Base-by-base conservation (phyloP, 139 green algal species). In the Micractinium sp. region DNA sequence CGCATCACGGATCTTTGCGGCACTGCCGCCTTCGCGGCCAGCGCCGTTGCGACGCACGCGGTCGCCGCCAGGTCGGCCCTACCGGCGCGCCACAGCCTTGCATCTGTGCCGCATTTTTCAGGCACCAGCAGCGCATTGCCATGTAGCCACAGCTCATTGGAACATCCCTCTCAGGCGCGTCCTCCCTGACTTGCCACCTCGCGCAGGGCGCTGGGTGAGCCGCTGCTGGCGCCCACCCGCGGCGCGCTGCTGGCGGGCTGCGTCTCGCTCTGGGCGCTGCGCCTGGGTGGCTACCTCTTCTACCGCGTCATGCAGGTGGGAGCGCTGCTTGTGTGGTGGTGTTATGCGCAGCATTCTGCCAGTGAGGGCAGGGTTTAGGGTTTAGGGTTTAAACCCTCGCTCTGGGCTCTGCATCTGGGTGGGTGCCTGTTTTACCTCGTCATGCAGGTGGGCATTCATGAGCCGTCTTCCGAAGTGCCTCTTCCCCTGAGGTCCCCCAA, bases 221-320 rank as follows among this genome's bases (percentile, higher is more conserved):
- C 53, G 2, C 61, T 89, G 3, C 66, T 92, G 22, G 47, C 76
- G 38, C 86, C 85, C 31, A 82, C n/a, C 53, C 85, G 85, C 3
- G 88, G 86, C 89, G 60, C 91, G 2, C 71, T 94, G 75, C 80
- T 94, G 67, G 86, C 90, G 0, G 86, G 77, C 60, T 85, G 79
- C 60, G 91, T 94, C 25, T 88, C 87, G 12, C 78, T 92, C 3
- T 94, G 92, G 92, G 91, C 88, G 29, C 66, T 86, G 20, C 89
- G 92, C 61, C 84, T 94, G 41, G 91, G 89, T 2, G 85, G 89
- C 39, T 93, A 91, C 82, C 87, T 94, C 29, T 93, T 93, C 71
- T 91, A 88, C 66, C 86, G 92, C 3, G 85, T 94, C 20, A n/a
- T 92, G 47, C 36, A 90, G 78, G 91, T 69, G 38, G 14, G n/a